Evolutionary conservation across 225 moss, liverwort and hornwort species (phyloP).

Genomic region (Marchantia paleacea): DNA sequence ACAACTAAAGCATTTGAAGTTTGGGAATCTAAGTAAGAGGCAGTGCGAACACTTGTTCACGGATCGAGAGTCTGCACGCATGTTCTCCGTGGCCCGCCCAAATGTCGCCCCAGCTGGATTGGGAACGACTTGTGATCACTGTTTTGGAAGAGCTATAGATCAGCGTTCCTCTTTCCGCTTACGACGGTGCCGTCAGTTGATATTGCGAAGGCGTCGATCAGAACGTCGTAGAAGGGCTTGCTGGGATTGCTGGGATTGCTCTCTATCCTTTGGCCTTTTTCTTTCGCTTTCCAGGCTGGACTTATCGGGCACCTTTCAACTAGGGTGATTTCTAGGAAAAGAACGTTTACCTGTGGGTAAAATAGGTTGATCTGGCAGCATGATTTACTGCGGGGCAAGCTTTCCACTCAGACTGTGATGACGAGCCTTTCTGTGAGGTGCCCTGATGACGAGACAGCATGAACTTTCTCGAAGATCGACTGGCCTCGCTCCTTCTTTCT

Average conservation of each 20-base stretch:
- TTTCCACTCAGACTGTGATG: not conserved
- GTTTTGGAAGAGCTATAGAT: too few species aligned
- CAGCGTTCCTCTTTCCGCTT: not conserved
- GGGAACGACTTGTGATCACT: too few species aligned
- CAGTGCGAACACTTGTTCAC: too few species aligned
- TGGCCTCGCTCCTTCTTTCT: not conserved
- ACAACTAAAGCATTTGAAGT: too few species aligned
- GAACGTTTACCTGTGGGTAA: not conserved
- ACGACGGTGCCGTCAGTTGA: not conserved
- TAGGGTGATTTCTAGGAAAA: not conserved
- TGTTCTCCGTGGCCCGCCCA: too few species aligned
- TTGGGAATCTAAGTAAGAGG: too few species aligned
- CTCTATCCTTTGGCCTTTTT: not conserved
- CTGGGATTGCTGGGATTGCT: not conserved
- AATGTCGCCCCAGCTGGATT: too few species aligned
- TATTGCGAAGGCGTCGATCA: not conserved
- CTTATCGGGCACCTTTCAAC: not conserved
- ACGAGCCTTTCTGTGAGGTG: not conserved
- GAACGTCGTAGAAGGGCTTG: not conserved
- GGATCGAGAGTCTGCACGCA: too few species aligned
- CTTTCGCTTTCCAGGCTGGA: constrained; percentile 18
- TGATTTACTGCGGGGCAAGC: not conserved
- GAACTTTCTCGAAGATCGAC: not conserved
- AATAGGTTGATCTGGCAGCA: not conserved
- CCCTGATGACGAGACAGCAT: not conserved